Base-by-base conservation (phyloP, 176 grass and related monocot genomes). In the Cymbopogon citratus region DNA sequence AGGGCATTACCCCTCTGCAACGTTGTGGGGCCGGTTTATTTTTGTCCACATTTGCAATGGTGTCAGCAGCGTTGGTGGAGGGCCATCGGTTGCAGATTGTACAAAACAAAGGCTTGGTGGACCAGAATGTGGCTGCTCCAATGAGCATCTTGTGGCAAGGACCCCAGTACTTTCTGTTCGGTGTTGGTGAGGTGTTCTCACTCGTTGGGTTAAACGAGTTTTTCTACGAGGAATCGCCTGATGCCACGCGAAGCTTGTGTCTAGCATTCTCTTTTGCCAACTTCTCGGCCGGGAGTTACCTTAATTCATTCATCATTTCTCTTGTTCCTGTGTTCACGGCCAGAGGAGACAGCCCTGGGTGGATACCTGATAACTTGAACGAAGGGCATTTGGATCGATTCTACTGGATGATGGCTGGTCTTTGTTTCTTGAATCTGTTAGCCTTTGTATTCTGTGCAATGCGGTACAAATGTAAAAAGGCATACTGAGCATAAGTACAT, bases 311-410 rank as follows among this genome's bases (percentile, higher is more conserved):
- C 19, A 87, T 90, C 46, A 14, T 90, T 84, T 90, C 87, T 15
- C 23, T 87, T 1, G 87, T 71, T 6, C 85, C 85, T 2, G 24
- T 81, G 6, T 67, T 89, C 73, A 94, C 84, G 9, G 85, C 81
- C 25, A 63, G 65, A 75, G 89, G 81, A 77, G 88, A 83, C 33
- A 81, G 51, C 69, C 69, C 75, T 3, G 86, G 88, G 38, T 94
- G 91, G 91, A 90, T 94, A 83, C 83, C 91, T 16, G 83, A 87
- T 54, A 86, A 94, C 81, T 66, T 94, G 16, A 91, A 94, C 34
- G 86, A 89, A 69, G 92, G 84, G 3, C 92, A 91, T 86, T 34
- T 91, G 77, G 89, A 94, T 31, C 66, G 81, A 29, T 94, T 91
- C 87, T 91, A 76, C 78, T 79, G 73, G 82, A 83, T 94, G 78